These are phyloP conservation scores for Thelonectria blattea DNA, from an alignment of 2,329 filamentous ascomycete genomes.

Conservation along the genomic window DNA sequence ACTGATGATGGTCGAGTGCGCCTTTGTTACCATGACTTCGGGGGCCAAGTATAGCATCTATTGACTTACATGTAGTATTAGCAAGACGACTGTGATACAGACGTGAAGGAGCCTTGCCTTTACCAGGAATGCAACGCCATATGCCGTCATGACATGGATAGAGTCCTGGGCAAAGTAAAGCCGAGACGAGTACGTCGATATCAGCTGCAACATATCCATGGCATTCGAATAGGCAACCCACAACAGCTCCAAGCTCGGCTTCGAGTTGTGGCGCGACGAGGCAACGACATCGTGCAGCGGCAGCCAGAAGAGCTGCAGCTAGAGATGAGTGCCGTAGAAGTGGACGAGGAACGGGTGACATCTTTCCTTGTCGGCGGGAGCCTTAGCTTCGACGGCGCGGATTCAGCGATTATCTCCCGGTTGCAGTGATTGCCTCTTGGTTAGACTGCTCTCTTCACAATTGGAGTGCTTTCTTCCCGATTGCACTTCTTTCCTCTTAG, in stretches of 20 bases:
- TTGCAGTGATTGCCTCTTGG: too few species aligned
- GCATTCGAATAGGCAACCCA: slow-evolving; percentile 43
- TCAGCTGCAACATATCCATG: slow-evolving; percentile 40
- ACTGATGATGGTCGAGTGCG: slow-evolving; percentile 18
- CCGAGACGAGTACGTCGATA: slow-evolving; percentile 38
- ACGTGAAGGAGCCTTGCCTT: slow-evolving; percentile 35
- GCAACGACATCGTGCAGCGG: slow-evolving; percentile 42
- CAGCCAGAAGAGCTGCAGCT: slow-evolving; percentile 46
- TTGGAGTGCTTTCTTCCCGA: too few species aligned
- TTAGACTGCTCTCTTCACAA: too few species aligned
- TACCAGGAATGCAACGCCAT: slow-evolving; percentile 47
- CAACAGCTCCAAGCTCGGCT: slow-evolving; percentile 39
- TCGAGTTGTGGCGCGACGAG: slow-evolving; percentile 27
- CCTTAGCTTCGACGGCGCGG: slow-evolving; percentile 13
- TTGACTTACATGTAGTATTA: not conserved
- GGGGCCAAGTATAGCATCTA: slow-evolving; percentile 16
- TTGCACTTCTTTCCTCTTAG: too few species aligned
- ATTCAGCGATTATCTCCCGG: slow-evolving; percentile 33
- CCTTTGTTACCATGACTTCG: slow-evolving; percentile 1
- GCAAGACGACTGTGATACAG: not conserved
- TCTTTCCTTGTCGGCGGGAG: slow-evolving; percentile 17
- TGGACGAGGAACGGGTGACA: slow-evolving; percentile 46
- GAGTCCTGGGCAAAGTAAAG: slow-evolving; percentile 50
- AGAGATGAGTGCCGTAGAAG: slow-evolving; percentile 48
- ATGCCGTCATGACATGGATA: slow-evolving; percentile 50